A percentile compares a stretch with the other conserved stretches of the same genome.
These are phyloP conservation scores for Clitoria ternatea DNA, from an alignment of 306 rosid species.

Conservation along the genomic window DNA sequence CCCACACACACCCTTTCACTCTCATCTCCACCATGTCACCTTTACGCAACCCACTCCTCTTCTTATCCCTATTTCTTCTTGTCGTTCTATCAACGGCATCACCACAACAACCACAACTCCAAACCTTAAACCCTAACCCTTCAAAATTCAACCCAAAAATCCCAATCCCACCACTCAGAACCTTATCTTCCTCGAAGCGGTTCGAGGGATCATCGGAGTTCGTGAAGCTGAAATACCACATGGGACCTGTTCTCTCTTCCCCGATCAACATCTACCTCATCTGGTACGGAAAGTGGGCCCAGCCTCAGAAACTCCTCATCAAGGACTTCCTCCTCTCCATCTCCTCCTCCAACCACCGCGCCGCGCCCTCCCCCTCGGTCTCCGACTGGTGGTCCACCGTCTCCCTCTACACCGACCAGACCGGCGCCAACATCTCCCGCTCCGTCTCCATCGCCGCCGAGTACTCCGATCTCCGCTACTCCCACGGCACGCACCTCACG, in stretches of 20 bases:
- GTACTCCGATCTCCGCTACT: conserved; percentile 48
- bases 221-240: conserved; percentile 76
- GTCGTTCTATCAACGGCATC: neutral
- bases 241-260: conserved; percentile 85
- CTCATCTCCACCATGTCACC: conserved; percentile 7
- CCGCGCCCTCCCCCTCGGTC: conserved; percentile 63
- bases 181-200: conserved; percentile 59
- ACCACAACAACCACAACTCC: neutral
- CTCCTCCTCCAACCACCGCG: conserved; percentile 30
- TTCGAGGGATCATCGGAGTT: conserved; percentile 83
- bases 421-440: conserved; percentile 80
- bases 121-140: conserved; percentile 33
- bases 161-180: conserved; percentile 49
- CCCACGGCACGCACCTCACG: conserved; percentile 60
- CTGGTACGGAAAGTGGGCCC: conserved; percentile 86
- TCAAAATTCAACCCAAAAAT: conserved; percentile 61
- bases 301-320: conserved; percentile 48
- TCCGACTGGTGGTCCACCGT: conserved; percentile 85
- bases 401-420: conserved; percentile 83
- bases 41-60: neutral
- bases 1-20: no score
- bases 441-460: conserved; percentile 66
- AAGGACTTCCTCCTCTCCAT: conserved; percentile 69
- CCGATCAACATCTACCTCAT: conserved; percentile 81
- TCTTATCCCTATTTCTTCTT: neutral